A percentile compares a stretch with the other conserved stretches of the same genome.
Conservation (phyloP, 805 yeast genomes). For the Kuraishia molischiana region DNA sequence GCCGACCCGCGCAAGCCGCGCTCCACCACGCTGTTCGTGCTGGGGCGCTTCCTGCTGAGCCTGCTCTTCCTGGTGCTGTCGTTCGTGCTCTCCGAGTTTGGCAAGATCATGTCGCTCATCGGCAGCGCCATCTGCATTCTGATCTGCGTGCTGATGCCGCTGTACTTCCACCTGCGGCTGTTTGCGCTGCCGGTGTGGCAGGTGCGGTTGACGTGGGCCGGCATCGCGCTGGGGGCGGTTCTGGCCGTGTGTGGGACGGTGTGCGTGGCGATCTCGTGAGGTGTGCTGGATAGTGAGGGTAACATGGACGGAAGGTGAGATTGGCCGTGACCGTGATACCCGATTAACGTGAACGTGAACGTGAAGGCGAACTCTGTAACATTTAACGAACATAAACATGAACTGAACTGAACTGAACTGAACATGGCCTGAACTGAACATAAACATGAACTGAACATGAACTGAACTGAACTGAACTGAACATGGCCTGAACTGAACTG, state of each 20-base stretch:
- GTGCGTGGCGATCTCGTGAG: constrained; percentile 2
- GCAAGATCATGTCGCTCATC: constrained; percentile 67
- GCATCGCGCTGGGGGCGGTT: constrained; percentile 32
- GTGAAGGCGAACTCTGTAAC: too few species aligned
- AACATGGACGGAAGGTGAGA: too few species aligned
- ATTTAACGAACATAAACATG: too few species aligned
- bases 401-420: too few species aligned
- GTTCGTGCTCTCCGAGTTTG: constrained; percentile 67
- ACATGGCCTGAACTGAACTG: too few species aligned
- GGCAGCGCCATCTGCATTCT: constrained; percentile 77
- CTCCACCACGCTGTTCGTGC: constrained; percentile 4
- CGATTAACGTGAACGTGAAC: too few species aligned
- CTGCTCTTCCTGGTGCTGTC: constrained; percentile 48
- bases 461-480: too few species aligned
- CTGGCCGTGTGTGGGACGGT: constrained; percentile 53
- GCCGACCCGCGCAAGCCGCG: constrained; percentile 1
- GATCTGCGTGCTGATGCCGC: constrained; percentile 72
- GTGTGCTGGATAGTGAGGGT: too few species aligned
- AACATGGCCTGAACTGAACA: too few species aligned
- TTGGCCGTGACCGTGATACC: too few species aligned
- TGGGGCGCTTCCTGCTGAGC: constrained; percentile 39
- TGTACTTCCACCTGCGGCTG: constrained; percentile 55
- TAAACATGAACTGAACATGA: too few species aligned
- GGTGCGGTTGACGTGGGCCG: constrained; percentile 26
- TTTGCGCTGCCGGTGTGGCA: constrained; percentile 37